A percentile compares a stretch with the other conserved stretches of the same genome.
Evolutionary conservation across 73 alveolate species (phyloP).

Genomic region (Paramecium tetraurelia): DNA sequence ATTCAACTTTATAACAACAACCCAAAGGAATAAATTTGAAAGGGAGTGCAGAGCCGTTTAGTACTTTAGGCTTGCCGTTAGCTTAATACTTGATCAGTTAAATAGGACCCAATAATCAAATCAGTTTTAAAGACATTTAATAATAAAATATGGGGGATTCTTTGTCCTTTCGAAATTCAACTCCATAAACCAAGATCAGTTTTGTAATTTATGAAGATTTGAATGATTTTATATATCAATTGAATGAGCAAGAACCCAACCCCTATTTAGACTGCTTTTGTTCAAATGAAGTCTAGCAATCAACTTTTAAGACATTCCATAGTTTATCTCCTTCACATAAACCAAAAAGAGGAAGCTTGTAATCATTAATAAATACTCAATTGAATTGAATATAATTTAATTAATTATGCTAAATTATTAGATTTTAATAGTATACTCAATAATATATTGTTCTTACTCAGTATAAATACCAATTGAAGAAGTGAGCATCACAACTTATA

Average conservation of each 20-base stretch:
- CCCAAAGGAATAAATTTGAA: background rate
- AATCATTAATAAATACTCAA: background rate
- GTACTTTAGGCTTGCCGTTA: background rate
- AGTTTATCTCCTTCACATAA: background rate
- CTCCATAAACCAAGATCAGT: background rate
- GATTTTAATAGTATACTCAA: background rate
- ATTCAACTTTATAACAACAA: background rate
- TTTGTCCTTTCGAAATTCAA: background rate
- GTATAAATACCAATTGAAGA: background rate
- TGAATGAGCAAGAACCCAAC: background rate
- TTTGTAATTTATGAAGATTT: background rate
- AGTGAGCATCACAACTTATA: background rate
- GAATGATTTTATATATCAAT: background rate
- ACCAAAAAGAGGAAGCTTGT: background rate
- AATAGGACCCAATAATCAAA: background rate
- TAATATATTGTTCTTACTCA: background rate
- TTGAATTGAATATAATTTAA: background rate
- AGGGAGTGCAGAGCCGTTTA: slow-evolving; percentile 3
- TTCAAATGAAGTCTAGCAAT: background rate
- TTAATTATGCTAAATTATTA: background rate
- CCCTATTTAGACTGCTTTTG: background rate
- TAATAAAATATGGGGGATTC: background rate
- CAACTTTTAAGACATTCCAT: background rate
- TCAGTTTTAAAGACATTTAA: background rate
- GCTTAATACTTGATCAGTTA: background rate